Base-by-base conservation (phyloP, 345 rosid genomes). In the Erodium maritimum region DNA sequence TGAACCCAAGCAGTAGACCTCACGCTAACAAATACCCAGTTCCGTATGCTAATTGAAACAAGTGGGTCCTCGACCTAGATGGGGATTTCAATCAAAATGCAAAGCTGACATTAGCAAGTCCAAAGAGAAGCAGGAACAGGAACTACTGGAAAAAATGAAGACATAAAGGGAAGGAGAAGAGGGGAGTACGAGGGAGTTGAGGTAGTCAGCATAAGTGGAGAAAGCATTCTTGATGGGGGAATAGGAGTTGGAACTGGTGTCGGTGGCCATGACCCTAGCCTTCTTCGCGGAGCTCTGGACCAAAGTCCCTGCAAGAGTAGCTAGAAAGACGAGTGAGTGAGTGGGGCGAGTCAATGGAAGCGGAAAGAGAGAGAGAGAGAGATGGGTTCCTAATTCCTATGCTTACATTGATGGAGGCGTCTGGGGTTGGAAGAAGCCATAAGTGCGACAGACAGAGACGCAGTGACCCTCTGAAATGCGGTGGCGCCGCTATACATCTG, bases 171-270 rank as follows among this genome's bases (percentile, higher is more conserved):
- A 18, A 45, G 17, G 24, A 17, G 5, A 45, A 11, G 48, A 29
- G 52, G 13, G 17, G 21, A 16, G 50, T 72, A 88, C 96, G 1
- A 86, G 85, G 60, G 71, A 59, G 29, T 88, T 88, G 67, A 88
- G 88, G 67, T 76, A 76, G 19, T 79, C 87, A 46, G 87, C 81
- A 69, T 86, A 76, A 0, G 61, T 51, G 54, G 77, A 61, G 63
- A 88, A 88, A 4, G 85, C 69, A 29, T 68, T 87, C 69, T 67
- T 84, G 53, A 86, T 74, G 62, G 84, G 69, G 59, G 85, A 73
- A 25, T 25, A 3, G 33, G 33, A 29, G 37, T 29, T 29, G 37
- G 37, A 29, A 11, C 8, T 11, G 9, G 37, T 11, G 23, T 72
- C 62, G 1, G 82, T 74, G 69, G 56, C 64, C 83, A 79, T 77